phyloP scores from a whole-genome alignment of 495 filamentous ascomycete genomes.

The Sordaria brevicollis region DNA sequence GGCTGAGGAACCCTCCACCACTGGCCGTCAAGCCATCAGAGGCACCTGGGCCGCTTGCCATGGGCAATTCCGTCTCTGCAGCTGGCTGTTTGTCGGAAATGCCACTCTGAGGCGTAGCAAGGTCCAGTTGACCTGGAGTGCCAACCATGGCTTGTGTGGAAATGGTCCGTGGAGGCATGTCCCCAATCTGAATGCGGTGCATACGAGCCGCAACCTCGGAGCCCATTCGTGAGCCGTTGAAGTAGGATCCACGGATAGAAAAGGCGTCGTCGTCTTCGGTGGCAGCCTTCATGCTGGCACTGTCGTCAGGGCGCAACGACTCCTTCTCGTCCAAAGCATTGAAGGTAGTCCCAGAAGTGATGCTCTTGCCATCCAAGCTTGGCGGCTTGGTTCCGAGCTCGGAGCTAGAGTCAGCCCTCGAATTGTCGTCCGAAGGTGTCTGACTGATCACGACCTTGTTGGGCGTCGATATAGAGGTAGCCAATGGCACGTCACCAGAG shows the following conservation, averaged over 20 bases:
- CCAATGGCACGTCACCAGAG: constrained; percentile 39
- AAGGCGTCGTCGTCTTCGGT: constrained; percentile 81
- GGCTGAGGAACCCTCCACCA: constrained; percentile 31
- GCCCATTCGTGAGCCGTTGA: constrained; percentile 62
- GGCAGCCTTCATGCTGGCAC: constrained; percentile 77
- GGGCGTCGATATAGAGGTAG: constrained; percentile 19
- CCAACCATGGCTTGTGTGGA: constrained; percentile 30
- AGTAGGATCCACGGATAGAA: constrained; percentile 59
- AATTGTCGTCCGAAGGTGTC: constrained; percentile 37
- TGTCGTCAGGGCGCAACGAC: constrained; percentile 85
- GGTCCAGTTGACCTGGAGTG: constrained; percentile 27
- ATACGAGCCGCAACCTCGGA: constrained; percentile 73
- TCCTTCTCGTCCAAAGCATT: constrained; percentile 84
- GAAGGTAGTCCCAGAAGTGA: constrained; percentile 82
- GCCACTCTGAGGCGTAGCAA: constrained; percentile 43
- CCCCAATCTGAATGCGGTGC: constrained; percentile 67
- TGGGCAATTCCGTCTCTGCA: constrained; percentile 22
- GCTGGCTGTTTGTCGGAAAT: constrained; percentile 38
- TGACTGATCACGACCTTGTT: constrained; percentile 26
- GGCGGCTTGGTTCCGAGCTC: constrained; percentile 72
- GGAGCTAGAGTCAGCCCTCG: constrained; percentile 55
- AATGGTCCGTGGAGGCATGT: constrained; percentile 49
- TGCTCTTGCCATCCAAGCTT: constrained; percentile 84
- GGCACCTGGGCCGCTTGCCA: constrained; percentile 25
- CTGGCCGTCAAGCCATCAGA: constrained; percentile 33